phyloP scores from a whole-genome alignment of 768 basidiomycete species.

The Hygrophoropsis aurantiaca region DNA sequence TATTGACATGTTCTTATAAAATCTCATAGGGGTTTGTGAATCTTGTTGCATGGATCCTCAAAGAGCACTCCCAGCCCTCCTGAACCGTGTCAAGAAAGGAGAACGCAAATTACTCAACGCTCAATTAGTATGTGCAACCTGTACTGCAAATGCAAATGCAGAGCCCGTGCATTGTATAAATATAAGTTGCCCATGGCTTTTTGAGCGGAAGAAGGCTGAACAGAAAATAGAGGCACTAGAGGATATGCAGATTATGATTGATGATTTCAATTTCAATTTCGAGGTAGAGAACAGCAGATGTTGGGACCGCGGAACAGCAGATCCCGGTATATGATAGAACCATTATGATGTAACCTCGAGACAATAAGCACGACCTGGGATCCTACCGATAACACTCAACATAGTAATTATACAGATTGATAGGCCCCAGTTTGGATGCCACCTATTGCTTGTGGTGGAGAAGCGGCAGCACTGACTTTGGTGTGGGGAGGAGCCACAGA shows the following conservation, averaged over 20 bases:
- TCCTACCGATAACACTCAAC: too few relatives aligned
- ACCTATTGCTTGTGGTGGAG: conserved; percentile 14
- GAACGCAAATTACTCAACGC: conserved; percentile 55
- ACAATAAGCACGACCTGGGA: too few relatives aligned
- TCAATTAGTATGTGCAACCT: conserved; percentile 73
- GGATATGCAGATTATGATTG: conserved; percentile 28
- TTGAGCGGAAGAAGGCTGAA: conserved; percentile 63
- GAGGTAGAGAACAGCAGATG: background rate
- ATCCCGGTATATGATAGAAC: background rate
- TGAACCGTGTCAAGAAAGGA: conserved; percentile 50
- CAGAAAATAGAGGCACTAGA: conserved; percentile 31
- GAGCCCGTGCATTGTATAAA: conserved; percentile 78
- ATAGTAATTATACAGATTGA: conserved; percentile 10
- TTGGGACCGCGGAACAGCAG: background rate
- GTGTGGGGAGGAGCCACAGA: conserved; percentile 19
- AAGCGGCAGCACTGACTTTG: conserved; percentile 9
- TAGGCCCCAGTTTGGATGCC: conserved; percentile 22
- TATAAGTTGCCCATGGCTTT: conserved; percentile 85
- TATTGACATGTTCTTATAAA: background rate
- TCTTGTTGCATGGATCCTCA: conserved; percentile 52
- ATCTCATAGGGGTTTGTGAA: conserved; percentile 58
- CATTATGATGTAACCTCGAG: too few relatives aligned
- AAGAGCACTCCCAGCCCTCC: conserved; percentile 56
- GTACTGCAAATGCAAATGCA: conserved; percentile 50
- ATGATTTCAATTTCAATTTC: conserved; percentile 16